Conservation (phyloP, 2,329 filamentous ascomycete species). For the Dryadomyces sulphureus region DNA sequence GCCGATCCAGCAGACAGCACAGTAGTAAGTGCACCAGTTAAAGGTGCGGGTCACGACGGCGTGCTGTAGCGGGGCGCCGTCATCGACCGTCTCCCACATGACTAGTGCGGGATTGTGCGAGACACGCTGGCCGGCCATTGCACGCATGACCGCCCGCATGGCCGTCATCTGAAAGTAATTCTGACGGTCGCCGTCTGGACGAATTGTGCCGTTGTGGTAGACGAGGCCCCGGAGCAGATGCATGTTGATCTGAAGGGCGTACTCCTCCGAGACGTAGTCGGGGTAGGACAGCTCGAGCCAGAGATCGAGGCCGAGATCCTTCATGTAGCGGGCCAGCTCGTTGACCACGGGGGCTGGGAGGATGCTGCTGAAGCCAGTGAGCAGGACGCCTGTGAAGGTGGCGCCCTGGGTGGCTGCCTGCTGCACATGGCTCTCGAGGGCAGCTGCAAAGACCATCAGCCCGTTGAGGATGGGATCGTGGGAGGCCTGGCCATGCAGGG, state of each 20-base stretch:
- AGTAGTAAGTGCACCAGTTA: constrained; percentile 15
- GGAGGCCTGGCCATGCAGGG: background rate
- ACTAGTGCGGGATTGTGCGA: constrained; percentile 13
- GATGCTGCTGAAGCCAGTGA: constrained; percentile 1
- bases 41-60: constrained; percentile 14
- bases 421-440: constrained; percentile 1
- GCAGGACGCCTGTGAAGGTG: constrained; percentile 1
- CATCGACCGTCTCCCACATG: constrained; percentile 16
- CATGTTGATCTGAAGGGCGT: constrained; percentile 9
- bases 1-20: constrained; percentile 15
- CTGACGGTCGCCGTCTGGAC: constrained; percentile 7
- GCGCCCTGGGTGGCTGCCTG: background rate
- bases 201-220: constrained; percentile 9
- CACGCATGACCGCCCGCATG: constrained; percentile 15
- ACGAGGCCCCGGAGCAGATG: constrained; percentile 7
- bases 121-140: constrained; percentile 14
- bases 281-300: constrained; percentile 14
- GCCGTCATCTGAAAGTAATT: constrained; percentile 12
- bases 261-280: constrained; percentile 11
- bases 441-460: background rate
- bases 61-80: constrained; percentile 10
- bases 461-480: background rate
- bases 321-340: constrained; percentile 7
- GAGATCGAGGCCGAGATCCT: constrained; percentile 12
- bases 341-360: constrained; percentile 11